Conservation (phyloP, 1,284 basidiomycete genomes). For the Austroboletus novae-zelandiae region DNA sequence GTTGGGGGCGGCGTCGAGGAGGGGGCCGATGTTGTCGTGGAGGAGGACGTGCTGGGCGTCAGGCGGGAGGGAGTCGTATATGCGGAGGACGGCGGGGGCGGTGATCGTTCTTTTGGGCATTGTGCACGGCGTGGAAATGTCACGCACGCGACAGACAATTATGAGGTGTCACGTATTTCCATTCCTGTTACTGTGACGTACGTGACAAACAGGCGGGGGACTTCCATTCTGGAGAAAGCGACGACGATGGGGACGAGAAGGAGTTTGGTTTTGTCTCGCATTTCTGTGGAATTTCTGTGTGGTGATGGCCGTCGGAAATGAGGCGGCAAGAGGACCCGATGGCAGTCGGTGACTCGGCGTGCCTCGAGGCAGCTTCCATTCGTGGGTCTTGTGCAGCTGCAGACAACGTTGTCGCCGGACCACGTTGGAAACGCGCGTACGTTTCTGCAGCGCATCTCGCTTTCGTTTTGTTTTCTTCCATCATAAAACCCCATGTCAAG, state of each 20-base stretch:
- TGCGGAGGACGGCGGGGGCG: conserved; percentile 23
- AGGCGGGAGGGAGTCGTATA: conserved; percentile 43
- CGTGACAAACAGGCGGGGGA: neutral
- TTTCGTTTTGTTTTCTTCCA: conserved; percentile 7
- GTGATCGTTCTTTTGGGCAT: no score
- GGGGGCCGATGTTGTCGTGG: conserved; percentile 41
- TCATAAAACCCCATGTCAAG: conserved; percentile 46
- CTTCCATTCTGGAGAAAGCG: conserved; percentile 5
- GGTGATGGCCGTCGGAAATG: conserved; percentile 15
- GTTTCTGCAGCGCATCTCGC: conserved; percentile 24
- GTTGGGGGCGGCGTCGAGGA: conserved; percentile 38
- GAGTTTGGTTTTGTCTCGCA: no score
- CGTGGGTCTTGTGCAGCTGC: conserved; percentile 20
- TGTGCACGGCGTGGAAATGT: no score
- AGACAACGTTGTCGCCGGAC: conserved; percentile 25
- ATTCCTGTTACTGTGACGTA: conserved; percentile 1
- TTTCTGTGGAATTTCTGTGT: neutral
- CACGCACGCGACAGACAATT: no score
- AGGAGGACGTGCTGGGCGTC: conserved; percentile 45
- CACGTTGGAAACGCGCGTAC: conserved; percentile 36
- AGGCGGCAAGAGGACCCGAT: conserved; percentile 8
- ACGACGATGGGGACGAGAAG: no score
- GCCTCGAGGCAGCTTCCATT: conserved; percentile 34
- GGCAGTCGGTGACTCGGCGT: conserved; percentile 7
- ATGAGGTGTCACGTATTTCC: no score